A percentile compares a stretch with the other conserved stretches of the same genome.
phyloP scores from a whole-genome alignment of 1,139 yeast genomes.

The Blastobotrys petasosporus region DNA sequence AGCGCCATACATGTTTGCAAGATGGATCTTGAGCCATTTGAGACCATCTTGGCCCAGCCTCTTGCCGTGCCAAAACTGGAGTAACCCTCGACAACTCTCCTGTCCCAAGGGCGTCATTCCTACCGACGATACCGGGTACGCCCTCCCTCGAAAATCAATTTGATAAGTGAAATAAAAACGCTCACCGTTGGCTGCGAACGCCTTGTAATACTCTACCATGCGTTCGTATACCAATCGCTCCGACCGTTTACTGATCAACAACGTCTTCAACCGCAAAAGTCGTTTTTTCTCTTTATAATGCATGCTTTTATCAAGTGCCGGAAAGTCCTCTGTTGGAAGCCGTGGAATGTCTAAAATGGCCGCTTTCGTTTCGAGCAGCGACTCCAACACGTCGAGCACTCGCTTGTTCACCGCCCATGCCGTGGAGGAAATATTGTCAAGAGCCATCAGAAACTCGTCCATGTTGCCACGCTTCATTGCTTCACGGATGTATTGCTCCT shows the following conservation, averaged over 20 bases:
- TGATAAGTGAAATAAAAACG: conserved; percentile 91
- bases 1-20: conserved; percentile 61
- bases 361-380: conserved; percentile 65
- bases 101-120: conserved; percentile 55
- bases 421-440: conserved; percentile 76
- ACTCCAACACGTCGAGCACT: conserved; percentile 57
- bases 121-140: conserved; percentile 81
- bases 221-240: conserved; percentile 69
- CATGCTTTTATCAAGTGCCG: not conserved
- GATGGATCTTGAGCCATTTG: conserved; percentile 59
- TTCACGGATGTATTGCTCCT: conserved; percentile 68
- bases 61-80: conserved; percentile 62
- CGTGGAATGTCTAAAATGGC: conserved; percentile 61
- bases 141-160: conserved; percentile 91
- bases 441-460: conserved; percentile 58
- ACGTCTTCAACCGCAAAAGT: conserved; percentile 46
- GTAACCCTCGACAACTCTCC: conserved; percentile 56
- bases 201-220: conserved; percentile 71
- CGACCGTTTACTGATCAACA: conserved; percentile 50
- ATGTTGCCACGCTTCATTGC: conserved; percentile 64
- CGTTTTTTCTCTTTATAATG: not conserved
- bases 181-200: conserved; percentile 51
- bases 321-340: conserved; percentile 35
- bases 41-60: conserved; percentile 52
- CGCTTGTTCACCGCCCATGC: conserved; percentile 80